Conservation (phyloP, 2,329 filamentous ascomycete species). For the Chrysoporthe puriensis region DNA sequence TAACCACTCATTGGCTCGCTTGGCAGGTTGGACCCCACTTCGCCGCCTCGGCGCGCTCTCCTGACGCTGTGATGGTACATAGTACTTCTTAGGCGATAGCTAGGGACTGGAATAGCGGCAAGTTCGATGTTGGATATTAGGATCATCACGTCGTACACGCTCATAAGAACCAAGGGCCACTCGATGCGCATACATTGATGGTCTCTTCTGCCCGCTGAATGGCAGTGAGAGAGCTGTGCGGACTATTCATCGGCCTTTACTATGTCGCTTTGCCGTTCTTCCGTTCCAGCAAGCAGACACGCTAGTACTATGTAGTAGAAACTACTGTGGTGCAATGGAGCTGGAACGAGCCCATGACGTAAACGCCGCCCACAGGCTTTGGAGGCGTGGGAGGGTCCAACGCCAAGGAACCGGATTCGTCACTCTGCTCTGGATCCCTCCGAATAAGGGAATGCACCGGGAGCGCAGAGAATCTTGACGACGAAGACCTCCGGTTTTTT, state of each 20-base stretch:
- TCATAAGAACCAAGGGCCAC: too few relatives aligned
- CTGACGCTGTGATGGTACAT: not conserved
- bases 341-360: conserved; percentile 4
- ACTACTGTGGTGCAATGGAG: not conserved
- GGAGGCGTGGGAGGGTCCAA: not conserved
- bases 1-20: not conserved
- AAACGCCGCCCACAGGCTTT: conserved; percentile 7
- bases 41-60: not conserved
- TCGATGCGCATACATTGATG: too few relatives aligned
- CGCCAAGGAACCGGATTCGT: conserved; percentile 8
- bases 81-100: not conserved
- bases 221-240: too few relatives aligned
- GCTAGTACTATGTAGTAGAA: not conserved
- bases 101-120: not conserved
- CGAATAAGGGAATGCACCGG: not conserved
- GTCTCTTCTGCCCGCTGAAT: too few relatives aligned
- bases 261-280: too few relatives aligned
- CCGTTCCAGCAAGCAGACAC: not conserved
- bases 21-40: not conserved
- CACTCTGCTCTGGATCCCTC: not conserved
- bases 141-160: too few relatives aligned
- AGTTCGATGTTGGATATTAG: too few relatives aligned
- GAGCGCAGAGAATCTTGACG: conserved; percentile 2
- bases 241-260: too few relatives aligned
- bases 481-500: not conserved